These are phyloP conservation scores for Ambrosia hybrid DNA, from an alignment of 140 eudicot genomes.

Conservation along the genomic window DNA sequence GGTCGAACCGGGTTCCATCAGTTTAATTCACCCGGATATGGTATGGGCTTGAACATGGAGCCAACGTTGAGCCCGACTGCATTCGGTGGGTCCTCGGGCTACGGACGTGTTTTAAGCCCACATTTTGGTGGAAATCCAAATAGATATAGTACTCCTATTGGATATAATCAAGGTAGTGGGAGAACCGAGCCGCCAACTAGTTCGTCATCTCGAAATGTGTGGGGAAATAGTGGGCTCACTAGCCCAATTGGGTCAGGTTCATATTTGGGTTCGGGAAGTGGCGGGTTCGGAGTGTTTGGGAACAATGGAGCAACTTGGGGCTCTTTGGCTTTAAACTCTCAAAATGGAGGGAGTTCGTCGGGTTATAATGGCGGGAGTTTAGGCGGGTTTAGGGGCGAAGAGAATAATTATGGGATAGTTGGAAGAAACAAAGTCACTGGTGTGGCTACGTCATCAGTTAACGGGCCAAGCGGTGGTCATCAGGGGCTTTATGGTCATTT, in stretches of 20 bases:
- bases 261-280: conserved; percentile 55
- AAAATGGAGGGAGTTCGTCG: conserved; percentile 46
- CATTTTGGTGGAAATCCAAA: conserved; percentile 50
- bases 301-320: conserved; percentile 61
- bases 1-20: conserved; percentile 62
- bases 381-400: conserved; percentile 51
- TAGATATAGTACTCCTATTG: conserved; percentile 67
- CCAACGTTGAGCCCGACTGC: conserved; percentile 53
- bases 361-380: conserved; percentile 42
- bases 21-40: conserved; percentile 62
- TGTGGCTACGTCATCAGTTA: conserved; percentile 40
- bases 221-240: conserved; percentile 64
- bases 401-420: conserved; percentile 46
- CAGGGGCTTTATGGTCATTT: conserved; percentile 54
- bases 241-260: conserved; percentile 41
- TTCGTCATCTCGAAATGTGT: conserved; percentile 48
- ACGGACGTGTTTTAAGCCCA: conserved; percentile 58
- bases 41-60: conserved; percentile 64
- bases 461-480: conserved; percentile 39
- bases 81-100: conserved; percentile 59
- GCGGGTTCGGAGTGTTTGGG: conserved; percentile 70
- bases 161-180: conserved; percentile 42
- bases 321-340: conserved; percentile 41
- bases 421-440: conserved; percentile 50
- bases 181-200: conserved; percentile 51